phyloP scores from a whole-genome alignment of 768 basidiomycete species.

The Boletus fagicola region DNA sequence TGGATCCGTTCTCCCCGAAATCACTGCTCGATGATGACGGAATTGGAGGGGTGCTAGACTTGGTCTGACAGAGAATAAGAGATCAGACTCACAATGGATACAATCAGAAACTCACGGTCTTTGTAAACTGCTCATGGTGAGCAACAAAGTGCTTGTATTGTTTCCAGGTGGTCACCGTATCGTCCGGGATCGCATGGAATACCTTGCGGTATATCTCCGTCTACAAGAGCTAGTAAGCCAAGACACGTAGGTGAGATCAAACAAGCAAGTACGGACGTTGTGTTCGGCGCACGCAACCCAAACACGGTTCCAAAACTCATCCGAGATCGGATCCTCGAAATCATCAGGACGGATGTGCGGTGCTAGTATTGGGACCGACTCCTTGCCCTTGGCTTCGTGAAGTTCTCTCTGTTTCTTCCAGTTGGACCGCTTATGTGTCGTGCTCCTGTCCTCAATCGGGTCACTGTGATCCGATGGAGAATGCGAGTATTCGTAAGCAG shows the following conservation, averaged over 20 bases:
- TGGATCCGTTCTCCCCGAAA: slow-evolving; percentile 43
- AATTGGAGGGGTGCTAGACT: slow-evolving; percentile 40
- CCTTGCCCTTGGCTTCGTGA: slow-evolving; percentile 50
- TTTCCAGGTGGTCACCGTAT: slow-evolving; percentile 92
- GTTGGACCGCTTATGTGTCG: slow-evolving; percentile 47
- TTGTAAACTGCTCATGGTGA: slow-evolving; percentile 72
- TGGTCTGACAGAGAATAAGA: slow-evolving; percentile 37
- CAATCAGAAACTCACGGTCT: slow-evolving; percentile 48
- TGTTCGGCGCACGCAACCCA: slow-evolving; percentile 88
- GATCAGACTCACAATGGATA: background rate
- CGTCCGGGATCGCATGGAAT: slow-evolving; percentile 92
- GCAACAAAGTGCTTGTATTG: slow-evolving; percentile 85
- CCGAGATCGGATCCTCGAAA: slow-evolving; percentile 87
- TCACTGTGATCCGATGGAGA: slow-evolving; percentile 45
- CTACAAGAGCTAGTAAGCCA: slow-evolving; percentile 39
- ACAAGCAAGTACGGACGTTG: slow-evolving; percentile 58
- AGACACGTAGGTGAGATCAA: background rate
- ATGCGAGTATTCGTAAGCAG: slow-evolving; percentile 48
- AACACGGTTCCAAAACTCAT: slow-evolving; percentile 84
- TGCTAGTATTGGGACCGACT: slow-evolving; percentile 63
- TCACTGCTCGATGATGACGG: slow-evolving; percentile 49
- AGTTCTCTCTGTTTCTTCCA: slow-evolving; percentile 60
- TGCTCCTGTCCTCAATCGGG: slow-evolving; percentile 46
- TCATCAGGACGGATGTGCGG: slow-evolving; percentile 72
- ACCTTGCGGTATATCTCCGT: slow-evolving; percentile 96